Conservation (phyloP, 768 basidiomycete species). For the Russula dissimulans region DNA sequence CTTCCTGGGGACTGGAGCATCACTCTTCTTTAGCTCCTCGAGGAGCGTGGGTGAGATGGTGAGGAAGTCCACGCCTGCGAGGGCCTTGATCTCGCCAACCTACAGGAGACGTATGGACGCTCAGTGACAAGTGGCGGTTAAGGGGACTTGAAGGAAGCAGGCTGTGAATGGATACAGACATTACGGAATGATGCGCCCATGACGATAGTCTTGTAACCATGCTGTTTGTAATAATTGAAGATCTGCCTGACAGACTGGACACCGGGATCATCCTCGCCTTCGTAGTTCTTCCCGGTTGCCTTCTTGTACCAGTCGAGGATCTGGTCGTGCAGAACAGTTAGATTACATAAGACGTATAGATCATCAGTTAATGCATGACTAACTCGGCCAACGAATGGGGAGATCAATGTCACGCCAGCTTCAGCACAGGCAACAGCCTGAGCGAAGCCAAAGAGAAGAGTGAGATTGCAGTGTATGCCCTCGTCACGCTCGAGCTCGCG, state of each 20-base stretch:
- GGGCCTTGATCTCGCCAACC: slow-evolving; percentile 86
- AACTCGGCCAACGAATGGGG: slow-evolving; percentile 97
- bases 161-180: slow-evolving; percentile 36
- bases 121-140: not conserved
- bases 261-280: slow-evolving; percentile 90
- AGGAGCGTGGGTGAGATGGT: slow-evolving; percentile 89
- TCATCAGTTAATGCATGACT: slow-evolving; percentile 26
- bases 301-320: slow-evolving; percentile 99
- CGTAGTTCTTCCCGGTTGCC: slow-evolving; percentile 73
- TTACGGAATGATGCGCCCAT: slow-evolving; percentile 99
- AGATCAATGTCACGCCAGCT: slow-evolving; percentile 96
- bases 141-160: too few species aligned
- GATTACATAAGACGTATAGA: slow-evolving; percentile 5
- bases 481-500: slow-evolving; percentile 89
- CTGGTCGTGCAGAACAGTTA: slow-evolving; percentile 30
- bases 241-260: slow-evolving; percentile 93
- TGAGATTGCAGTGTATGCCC: slow-evolving; percentile 97
- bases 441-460: slow-evolving; percentile 95
- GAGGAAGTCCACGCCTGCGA: slow-evolving; percentile 96
- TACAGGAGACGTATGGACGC: slow-evolving; percentile 23
- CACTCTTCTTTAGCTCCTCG: slow-evolving; percentile 84
- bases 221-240: slow-evolving; percentile 99
- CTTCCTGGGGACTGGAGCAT: slow-evolving; percentile 71
- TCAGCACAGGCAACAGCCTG: slow-evolving; percentile 99
- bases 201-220: slow-evolving; percentile 97